phyloP scores from a whole-genome alignment of 2,329 filamentous ascomycete species.

The Sporothrix inflata region DNA sequence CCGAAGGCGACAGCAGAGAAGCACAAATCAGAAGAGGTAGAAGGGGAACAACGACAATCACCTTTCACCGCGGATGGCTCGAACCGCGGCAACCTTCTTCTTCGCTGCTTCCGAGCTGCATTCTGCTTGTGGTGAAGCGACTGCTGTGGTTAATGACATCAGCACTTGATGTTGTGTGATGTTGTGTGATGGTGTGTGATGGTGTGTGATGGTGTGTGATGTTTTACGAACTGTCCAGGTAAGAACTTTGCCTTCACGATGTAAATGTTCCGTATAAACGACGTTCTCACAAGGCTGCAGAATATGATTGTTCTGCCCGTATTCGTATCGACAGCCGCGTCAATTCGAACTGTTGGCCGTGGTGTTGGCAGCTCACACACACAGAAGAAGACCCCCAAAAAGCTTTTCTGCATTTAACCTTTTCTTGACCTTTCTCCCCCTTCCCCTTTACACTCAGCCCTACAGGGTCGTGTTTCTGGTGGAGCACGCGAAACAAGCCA shows the following conservation, averaged over 20 bases:
- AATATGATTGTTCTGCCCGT: neutral
- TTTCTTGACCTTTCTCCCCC: neutral
- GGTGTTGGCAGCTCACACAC: neutral
- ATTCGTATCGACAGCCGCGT: neutral
- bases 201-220: no score
- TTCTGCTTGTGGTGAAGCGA: neutral
- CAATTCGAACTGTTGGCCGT: neutral
- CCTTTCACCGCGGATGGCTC: neutral
- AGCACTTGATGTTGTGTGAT: neutral
- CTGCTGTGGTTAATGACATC: neutral
- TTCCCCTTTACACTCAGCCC: neutral
- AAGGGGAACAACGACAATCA: neutral
- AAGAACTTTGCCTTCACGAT: neutral
- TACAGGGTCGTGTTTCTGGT: neutral
- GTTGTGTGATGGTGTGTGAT: neutral
- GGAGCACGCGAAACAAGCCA: conserved; percentile 1
- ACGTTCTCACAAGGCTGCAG: neutral
- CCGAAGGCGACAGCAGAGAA: neutral
- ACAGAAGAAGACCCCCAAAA: no score
- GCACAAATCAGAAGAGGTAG: neutral
- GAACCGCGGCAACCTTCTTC: neutral
- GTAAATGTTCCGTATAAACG: no score
- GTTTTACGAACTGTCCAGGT: neutral
- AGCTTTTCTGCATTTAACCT: neutral
- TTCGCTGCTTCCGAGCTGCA: neutral